Base-by-base conservation (phyloP, 495 filamentous ascomycete genomes). In the Delitschia confertaspora region DNA sequence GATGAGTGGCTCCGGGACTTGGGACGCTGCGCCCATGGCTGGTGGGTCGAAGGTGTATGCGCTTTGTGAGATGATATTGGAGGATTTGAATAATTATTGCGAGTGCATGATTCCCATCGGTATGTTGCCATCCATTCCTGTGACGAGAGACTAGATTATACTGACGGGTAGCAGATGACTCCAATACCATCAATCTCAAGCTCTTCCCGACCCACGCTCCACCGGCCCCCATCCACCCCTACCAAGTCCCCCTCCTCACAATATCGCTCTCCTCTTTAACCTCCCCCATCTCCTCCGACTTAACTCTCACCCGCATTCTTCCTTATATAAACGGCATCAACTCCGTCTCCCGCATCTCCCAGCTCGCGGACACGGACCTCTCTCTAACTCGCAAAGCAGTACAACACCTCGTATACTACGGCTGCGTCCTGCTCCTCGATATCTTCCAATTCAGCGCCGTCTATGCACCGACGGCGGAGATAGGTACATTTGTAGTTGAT, bases 71-170 rank as follows among this genome's bases (percentile, higher is more conserved):
- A 87, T 87, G 49, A 71, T 98, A 42, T 82, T 93, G 67, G 85
- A 94, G 65, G 88, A 96, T 55, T 63, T 98, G 41, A 96, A 96
- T 59, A 93, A 93, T 57, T 98, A 96, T 53, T 85, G 82, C 55
- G 91, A 98, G 67, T 93, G 86, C 74, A 88, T 95, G 88, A 91
- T 94, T 53, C 85, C 88, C 1, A 85, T 94, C 55, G 81, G 82
- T 86, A 64, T 23, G 71, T 67, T 0, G 32, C 25, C 33, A 25
- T 45, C 29, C 36, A 11, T 32, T 11, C 19, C 17, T 31, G 22
- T 20, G n/a, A n/a, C n/a, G n/a, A 17, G 16, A 27, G 17, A 23
- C 11, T 3, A 21, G 30, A 16, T 19, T 18, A 37, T 23, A 25
- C 24, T 42, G 42, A 38, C 14, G 26, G 45, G 23, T n/a, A 36